Base-by-base conservation (phyloP, 2,329 filamentous ascomycete species). In the Penicillium sp. region DNA sequence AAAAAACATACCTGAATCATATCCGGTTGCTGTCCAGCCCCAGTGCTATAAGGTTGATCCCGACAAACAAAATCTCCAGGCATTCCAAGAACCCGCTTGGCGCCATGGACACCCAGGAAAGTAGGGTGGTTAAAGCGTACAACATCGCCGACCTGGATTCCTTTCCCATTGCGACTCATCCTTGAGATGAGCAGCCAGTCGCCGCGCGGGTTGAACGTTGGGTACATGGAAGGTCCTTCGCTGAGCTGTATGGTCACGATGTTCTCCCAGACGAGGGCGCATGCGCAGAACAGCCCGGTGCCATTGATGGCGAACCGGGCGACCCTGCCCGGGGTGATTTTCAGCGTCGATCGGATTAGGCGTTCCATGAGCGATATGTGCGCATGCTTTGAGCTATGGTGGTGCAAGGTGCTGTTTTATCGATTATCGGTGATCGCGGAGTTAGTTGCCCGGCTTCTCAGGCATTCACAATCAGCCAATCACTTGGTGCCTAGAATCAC, bases 151-250 rank as follows among this genome's bases (percentile, higher is more conserved):
- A 96, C 87, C 49, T 76, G 70, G 33, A 90, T 74, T 13, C 78
- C 80, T 22, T 88, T 84, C 4, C 93, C 93, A 29, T 85, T 80
- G 7, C 88, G 84, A 73, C 88, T 83, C n/a, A 80, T 77, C 64
- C 86, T 86, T 58, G 86, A 86, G 52, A 90, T 84, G 13, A 93
- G 73, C 47, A 93, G 80, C 73, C 80, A 86, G 69, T 93, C 89
- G 55, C 87, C 87, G 9, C 80, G 74, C 1, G 86, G 80, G 24
- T 82, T 80, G 59, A 97, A 86, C 0, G 91, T 96, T 8, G 93
- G 93, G 50, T 95, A 83, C 95, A 98, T 98, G 19, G 90, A 93
- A 3, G 91, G 86, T 2, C 93, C 93, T 26, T 80, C 79, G 16
- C 86, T 86, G 4, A 79, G 74, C 21, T 82, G 82, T 62, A 88